Conservation (phyloP, 2,329 filamentous ascomycete genomes). For the Cladosporium sp. region DNA sequence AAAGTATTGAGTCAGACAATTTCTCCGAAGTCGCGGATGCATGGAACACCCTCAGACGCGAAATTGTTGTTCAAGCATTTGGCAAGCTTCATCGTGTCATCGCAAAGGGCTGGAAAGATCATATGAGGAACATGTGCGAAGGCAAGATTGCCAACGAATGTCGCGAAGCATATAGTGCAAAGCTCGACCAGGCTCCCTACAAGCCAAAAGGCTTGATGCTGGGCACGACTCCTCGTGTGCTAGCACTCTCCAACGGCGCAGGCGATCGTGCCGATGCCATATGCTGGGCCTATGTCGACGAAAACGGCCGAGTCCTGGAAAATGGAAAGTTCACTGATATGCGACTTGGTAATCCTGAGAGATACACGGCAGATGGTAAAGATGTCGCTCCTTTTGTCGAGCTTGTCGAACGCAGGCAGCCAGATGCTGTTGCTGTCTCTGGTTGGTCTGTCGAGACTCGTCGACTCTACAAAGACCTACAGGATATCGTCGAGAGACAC, state of each 20-base stretch:
- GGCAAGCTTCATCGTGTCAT: constrained; percentile 78
- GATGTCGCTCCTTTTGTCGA: constrained; percentile 70
- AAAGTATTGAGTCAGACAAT: constrained; percentile 89
- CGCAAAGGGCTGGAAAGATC: constrained; percentile 89
- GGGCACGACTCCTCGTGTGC: constrained; percentile 80
- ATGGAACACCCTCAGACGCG: constrained; percentile 85
- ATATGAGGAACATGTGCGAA: constrained; percentile 87
- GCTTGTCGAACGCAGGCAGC: constrained; percentile 71
- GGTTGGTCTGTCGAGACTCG: constrained; percentile 86
- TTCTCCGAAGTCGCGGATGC: constrained; percentile 91
- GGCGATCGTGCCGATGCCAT: constrained; percentile 76
- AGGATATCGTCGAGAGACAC: constrained; percentile 72
- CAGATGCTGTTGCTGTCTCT: constrained; percentile 85
- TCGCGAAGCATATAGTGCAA: constrained; percentile 81
- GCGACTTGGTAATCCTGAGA: constrained; percentile 59
- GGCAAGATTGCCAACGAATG: constrained; percentile 84
- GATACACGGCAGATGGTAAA: constrained; percentile 61
- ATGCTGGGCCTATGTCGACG: constrained; percentile 88
- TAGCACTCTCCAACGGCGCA: constrained; percentile 81
- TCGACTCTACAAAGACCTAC: constrained; percentile 75
- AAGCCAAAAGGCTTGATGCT: constrained; percentile 90
- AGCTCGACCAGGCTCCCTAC: constrained; percentile 91
- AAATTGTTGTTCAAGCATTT: constrained; percentile 77
- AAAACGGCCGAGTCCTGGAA: constrained; percentile 84
- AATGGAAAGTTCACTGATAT: constrained; percentile 84